phyloP scores from a whole-genome alignment of 2,329 filamentous ascomycete genomes.

The Ambrosiella xylebori region DNA sequence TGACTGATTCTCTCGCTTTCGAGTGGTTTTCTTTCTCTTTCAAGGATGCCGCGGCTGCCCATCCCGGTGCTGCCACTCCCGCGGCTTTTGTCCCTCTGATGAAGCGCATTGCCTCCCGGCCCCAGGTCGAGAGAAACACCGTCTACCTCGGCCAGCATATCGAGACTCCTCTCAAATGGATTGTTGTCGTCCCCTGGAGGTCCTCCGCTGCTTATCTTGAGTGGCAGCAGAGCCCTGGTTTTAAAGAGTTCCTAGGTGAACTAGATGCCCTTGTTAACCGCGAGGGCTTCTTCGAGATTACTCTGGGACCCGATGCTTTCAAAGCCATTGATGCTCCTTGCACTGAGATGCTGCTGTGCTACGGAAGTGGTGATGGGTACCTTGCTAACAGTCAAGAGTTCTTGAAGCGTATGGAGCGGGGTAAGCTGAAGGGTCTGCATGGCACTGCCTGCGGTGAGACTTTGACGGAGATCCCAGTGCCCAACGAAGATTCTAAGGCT shows the following conservation, averaged over 20 bases:
- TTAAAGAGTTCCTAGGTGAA: slow-evolving; percentile 22
- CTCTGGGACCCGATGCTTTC: slow-evolving; percentile 9
- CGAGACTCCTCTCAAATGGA: slow-evolving; percentile 20
- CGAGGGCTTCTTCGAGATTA: slow-evolving; percentile 3
- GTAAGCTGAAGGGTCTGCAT: slow-evolving; percentile 18
- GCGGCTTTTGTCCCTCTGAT: slow-evolving; percentile 15
- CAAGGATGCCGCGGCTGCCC: slow-evolving; percentile 17
- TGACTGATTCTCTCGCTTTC: slow-evolving; percentile 18
- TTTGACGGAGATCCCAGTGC: slow-evolving; percentile 17
- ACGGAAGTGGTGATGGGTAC: slow-evolving; percentile 18
- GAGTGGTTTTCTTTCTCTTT: slow-evolving; percentile 21
- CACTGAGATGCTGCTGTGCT: slow-evolving; percentile 24
- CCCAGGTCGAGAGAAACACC: slow-evolving; percentile 18
- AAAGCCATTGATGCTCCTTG: slow-evolving; percentile 21
- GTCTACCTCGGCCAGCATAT: slow-evolving; percentile 22
- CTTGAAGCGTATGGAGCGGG: slow-evolving; percentile 18
- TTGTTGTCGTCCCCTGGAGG: slow-evolving; percentile 21
- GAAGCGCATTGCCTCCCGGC: not conserved
- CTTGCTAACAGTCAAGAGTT: slow-evolving; percentile 16
- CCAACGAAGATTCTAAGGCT: slow-evolving; percentile 17
- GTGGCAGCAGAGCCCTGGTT: slow-evolving; percentile 26
- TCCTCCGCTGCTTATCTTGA: slow-evolving; percentile 20
- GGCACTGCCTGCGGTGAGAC: slow-evolving; percentile 21
- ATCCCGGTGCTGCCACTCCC: slow-evolving; percentile 17
- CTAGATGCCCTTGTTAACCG: slow-evolving; percentile 16